Evolutionary conservation across 192 early-diverging fungal genomes (phyloP), one percentile per base, ranked within the genome.

Genomic region (Phycomyces blakesleeanus): DNA sequence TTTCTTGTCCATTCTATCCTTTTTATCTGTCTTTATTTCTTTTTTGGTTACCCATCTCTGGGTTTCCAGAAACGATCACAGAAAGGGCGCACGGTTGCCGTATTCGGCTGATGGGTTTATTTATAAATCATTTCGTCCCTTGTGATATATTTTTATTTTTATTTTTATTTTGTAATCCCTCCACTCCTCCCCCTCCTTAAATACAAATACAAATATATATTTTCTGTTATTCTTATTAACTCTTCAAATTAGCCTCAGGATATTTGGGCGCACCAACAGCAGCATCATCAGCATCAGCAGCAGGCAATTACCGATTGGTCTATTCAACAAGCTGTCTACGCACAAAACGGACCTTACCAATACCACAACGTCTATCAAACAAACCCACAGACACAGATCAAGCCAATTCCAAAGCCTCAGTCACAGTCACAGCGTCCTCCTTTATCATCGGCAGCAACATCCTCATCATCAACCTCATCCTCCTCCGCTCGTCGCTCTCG

Each of bases 201-300:
- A 47, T 6, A n/a, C 3, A 47, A 47, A 47, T 18, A n/a, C 18
- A n/a, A n/a, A 3, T 18, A n/a, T 3, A n/a, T 47, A n/a, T 47
- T 11, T 47, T 47, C 15, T 12, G 3, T 47, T 47, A 12, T 11
- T 3, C 11, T 47, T 47, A 14, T 47, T 47, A n/a, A 18, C 11
- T 59, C 57, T 25, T 41, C 18, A 41, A 41, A n/a, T n/a, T 59
- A 59, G 57, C 1, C 57, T 14, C 57, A 59, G 41, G 57, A 59
- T 3, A 41, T 59, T 15, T 59, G 57, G 59, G 9, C 49, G n/a
- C 34, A 29, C 27, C 59, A 61, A 18, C 49, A 27, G 29, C 25
- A 55, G 29, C 54, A 16, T 21, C 29, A 38, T n/a, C n/a, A n/a
- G 21, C 49, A 27, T 29, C 25, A 55, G 29, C 54, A 16, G 38